These are phyloP conservation scores for Barbatosphaeria neglecta DNA, from an alignment of 495 filamentous ascomycete genomes.

Conservation along the genomic window DNA sequence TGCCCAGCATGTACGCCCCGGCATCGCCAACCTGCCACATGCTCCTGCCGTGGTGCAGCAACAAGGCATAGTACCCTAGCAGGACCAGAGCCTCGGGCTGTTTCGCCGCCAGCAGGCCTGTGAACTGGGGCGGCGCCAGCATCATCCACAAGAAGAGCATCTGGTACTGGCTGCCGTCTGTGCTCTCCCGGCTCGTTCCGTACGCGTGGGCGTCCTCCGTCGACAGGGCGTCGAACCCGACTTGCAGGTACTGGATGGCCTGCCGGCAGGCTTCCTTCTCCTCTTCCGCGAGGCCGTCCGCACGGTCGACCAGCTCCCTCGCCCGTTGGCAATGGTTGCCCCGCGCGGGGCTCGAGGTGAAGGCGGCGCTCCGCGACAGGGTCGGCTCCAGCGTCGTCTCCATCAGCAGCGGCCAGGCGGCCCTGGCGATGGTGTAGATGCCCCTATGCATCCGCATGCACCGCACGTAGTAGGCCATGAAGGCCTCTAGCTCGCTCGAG, in stretches of 20 bases:
- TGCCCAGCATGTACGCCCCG: conserved; percentile 19
- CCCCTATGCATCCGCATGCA: conserved; percentile 17
- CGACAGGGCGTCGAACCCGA: conserved; percentile 18
- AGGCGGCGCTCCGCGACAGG: conserved; percentile 9
- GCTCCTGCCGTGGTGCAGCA: conserved; percentile 16
- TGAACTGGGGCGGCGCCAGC: conserved; percentile 13
- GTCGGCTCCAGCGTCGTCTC: conserved; percentile 16
- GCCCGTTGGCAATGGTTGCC: conserved; percentile 11
- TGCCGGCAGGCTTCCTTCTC: conserved; percentile 17
- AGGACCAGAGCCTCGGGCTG: conserved; percentile 16
- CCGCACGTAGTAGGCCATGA: conserved; percentile 17
- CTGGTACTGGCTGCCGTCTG: conserved; percentile 10
- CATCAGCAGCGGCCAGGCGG: conserved; percentile 20
- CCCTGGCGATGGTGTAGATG: conserved; percentile 17
- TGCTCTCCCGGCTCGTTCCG: neutral
- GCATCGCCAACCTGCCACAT: conserved; percentile 21
- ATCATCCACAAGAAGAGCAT: conserved; percentile 23
- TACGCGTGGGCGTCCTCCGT: neutral
- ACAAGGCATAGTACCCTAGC: conserved; percentile 19
- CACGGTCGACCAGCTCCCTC: conserved; percentile 7
- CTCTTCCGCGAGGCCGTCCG: conserved; percentile 5
- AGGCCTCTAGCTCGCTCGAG: conserved; percentile 14
- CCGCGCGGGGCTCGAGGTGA: conserved; percentile 2
- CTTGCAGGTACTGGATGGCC: conserved; percentile 16
- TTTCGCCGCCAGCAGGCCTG: conserved; percentile 10